These are phyloP conservation scores for Microbotryum silenes-acaulis DNA, from an alignment of 1,284 basidiomycete genomes.

Conservation along the genomic window DNA sequence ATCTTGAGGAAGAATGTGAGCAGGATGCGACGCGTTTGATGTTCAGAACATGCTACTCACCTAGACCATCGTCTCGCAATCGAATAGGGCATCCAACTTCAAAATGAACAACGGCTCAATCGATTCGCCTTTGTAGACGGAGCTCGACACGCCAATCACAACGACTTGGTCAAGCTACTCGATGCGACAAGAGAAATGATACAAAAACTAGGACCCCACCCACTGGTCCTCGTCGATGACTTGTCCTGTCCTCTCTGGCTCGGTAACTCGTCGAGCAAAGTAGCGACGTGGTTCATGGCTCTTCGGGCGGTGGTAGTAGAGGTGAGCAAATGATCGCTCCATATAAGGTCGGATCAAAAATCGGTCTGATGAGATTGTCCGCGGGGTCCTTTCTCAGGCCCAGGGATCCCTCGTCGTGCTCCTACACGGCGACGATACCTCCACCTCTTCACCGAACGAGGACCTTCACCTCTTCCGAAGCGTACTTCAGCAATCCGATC, in stretches of 20 bases:
- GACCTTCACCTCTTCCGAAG: constrained; percentile 19
- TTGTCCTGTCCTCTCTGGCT: constrained; percentile 14
- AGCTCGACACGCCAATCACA: neutral
- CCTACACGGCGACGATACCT: constrained; percentile 24
- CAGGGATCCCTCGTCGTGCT: constrained; percentile 12
- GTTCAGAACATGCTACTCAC: too few relatives aligned
- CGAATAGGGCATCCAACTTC: constrained; percentile 22
- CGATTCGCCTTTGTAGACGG: constrained; percentile 19
- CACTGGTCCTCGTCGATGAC: constrained; percentile 23
- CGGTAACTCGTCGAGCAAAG: constrained; percentile 4
- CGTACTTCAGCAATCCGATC: constrained; percentile 16
- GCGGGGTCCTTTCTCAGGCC: neutral
- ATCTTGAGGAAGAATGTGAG: constrained; percentile 21
- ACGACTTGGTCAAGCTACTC: neutral
- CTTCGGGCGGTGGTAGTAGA: constrained; percentile 5
- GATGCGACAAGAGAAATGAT: neutral
- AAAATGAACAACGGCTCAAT: constrained; percentile 13
- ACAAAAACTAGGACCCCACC: neutral
- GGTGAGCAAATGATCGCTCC: constrained; percentile 1
- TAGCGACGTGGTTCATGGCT: constrained; percentile 4
- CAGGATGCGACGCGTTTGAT: too few relatives aligned
- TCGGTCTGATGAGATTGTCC: neutral
- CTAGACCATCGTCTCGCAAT: neutral
- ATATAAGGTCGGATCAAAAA: too few relatives aligned
- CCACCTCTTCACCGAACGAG: constrained; percentile 1